A percentile compares a stretch with the other conserved stretches of the same genome.
These are phyloP conservation scores for Epichloe aotearoae DNA, from an alignment of 2,329 filamentous ascomycete genomes.

Conservation along the genomic window DNA sequence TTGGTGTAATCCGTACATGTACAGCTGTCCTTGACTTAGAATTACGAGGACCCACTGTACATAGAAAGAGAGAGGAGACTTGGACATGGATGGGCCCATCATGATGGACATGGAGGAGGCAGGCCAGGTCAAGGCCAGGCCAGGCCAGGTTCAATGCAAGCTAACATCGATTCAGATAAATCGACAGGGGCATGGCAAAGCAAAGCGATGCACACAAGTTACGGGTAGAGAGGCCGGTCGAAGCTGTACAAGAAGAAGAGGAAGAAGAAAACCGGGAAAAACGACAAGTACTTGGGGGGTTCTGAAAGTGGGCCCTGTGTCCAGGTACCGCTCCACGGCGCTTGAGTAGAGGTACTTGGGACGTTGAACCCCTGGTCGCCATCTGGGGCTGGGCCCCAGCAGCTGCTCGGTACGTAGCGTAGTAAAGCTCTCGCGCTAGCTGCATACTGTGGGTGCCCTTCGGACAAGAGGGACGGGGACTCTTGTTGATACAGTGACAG, in stretches of 20 bases:
- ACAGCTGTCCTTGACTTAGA: too few relatives aligned
- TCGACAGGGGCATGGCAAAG: conserved; percentile 7
- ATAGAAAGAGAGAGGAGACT: too few relatives aligned
- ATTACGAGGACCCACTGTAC: too few relatives aligned
- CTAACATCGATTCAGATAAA: conserved; percentile 7
- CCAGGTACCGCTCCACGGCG: neutral
- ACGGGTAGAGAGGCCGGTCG: neutral
- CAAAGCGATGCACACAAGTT: neutral
- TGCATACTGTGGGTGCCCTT: too few relatives aligned
- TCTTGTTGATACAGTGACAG: too few relatives aligned
- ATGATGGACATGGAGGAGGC: conserved; percentile 1
- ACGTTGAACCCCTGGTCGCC: neutral
- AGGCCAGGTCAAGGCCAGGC: neutral
- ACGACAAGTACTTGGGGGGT: neutral
- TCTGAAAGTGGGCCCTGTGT: neutral
- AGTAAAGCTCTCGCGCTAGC: neutral
- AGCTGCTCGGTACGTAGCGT: neutral
- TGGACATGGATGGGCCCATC: too few relatives aligned
- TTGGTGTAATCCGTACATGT: too few relatives aligned
- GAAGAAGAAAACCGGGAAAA: neutral
- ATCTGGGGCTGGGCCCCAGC: neutral
- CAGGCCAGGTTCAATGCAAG: neutral
- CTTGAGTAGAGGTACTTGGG: conserved; percentile 3
- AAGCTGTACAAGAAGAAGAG: neutral
- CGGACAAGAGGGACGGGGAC: too few relatives aligned